Conservation (phyloP, 352 stramenopile species). For the Phytophthora brassicae region DNA sequence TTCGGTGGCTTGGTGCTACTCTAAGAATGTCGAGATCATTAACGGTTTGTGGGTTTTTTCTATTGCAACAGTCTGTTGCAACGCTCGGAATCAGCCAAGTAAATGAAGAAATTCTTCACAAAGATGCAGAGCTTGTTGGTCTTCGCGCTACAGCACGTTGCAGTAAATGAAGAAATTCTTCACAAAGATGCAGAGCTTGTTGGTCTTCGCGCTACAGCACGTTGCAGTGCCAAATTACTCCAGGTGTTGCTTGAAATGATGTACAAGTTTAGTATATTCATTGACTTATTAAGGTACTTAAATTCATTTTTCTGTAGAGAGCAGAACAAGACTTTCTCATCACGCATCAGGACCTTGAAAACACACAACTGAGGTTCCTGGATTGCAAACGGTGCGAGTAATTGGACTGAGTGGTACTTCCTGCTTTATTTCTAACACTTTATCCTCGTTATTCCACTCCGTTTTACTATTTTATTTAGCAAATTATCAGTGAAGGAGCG, state of each 20-base stretch:
- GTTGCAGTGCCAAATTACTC: conserved; percentile 71
- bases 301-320: conserved; percentile 34
- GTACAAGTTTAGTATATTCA: background rate
- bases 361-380: conserved; percentile 66
- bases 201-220: conserved; percentile 60
- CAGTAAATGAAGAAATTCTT: conserved; percentile 65
- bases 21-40: background rate
- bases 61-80: conserved; percentile 37
- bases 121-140: conserved; percentile 67
- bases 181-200: conserved; percentile 73
- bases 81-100: conserved; percentile 43
- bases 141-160: conserved; percentile 63
- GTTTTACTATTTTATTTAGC: conserved; percentile 18
- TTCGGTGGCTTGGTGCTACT: conserved; percentile 12
- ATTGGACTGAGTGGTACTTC: background rate
- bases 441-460: background rate
- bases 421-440: background rate
- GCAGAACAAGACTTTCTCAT: conserved; percentile 71
- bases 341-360: conserved; percentile 67
- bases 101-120: conserved; percentile 67
- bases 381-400: conserved; percentile 58
- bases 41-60: background rate
- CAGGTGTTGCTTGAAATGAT: conserved; percentile 32
- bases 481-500: conserved; percentile 50
- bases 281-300: background rate